Evolutionary conservation across 177 flowering plant genomes (phyloP).

Genomic region (Telopea speciosissima): DNA sequence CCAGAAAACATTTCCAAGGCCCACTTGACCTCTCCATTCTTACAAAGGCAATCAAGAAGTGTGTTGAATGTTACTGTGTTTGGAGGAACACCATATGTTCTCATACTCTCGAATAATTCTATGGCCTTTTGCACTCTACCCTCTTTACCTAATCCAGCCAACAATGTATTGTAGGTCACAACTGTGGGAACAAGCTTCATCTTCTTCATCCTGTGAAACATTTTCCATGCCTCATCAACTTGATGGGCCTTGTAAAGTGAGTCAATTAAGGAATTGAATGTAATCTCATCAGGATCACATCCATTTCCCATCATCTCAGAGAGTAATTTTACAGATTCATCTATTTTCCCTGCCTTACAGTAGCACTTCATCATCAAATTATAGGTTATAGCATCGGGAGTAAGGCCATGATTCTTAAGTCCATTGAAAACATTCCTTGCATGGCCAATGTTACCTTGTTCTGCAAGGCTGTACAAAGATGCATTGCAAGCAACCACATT

Average conservation of each 20-base stretch:
- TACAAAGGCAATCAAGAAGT: conserved; percentile 32
- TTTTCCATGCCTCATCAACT: conserved; percentile 72
- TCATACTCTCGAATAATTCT: conserved; percentile 38
- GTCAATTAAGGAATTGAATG: conserved; percentile 72
- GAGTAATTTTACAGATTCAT: conserved; percentile 65
- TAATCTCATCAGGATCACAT: conserved; percentile 55
- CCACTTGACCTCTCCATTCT: conserved; percentile 20
- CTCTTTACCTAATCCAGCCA: conserved; percentile 71
- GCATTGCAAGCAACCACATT: conserved; percentile 81
- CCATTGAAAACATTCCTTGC: conserved; percentile 59
- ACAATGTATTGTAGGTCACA: conserved; percentile 83
- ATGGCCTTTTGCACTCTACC: conserved; percentile 54
- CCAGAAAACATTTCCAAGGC: conserved; percentile 52
- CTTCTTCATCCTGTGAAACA: conserved; percentile 62
- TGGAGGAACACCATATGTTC: conserved; percentile 19
- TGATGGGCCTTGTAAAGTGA: conserved; percentile 70
- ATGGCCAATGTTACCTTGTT: conserved; percentile 49
- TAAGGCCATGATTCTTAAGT: conserved; percentile 50
- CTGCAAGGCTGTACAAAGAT: conserved; percentile 68
- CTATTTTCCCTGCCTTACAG: conserved; percentile 61
- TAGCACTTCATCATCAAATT: conserved; percentile 95
- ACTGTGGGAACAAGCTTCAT: conserved; percentile 69
- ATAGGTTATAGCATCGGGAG: conserved; percentile 87
- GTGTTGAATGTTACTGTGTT: conserved; percentile 33
- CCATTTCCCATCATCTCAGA: conserved; percentile 53